Percentiles rank a stretch among this genome's conserved stretches.
Conservation (phyloP, 768 basidiomycete genomes). For the Lactarius sanguifluus region DNA sequence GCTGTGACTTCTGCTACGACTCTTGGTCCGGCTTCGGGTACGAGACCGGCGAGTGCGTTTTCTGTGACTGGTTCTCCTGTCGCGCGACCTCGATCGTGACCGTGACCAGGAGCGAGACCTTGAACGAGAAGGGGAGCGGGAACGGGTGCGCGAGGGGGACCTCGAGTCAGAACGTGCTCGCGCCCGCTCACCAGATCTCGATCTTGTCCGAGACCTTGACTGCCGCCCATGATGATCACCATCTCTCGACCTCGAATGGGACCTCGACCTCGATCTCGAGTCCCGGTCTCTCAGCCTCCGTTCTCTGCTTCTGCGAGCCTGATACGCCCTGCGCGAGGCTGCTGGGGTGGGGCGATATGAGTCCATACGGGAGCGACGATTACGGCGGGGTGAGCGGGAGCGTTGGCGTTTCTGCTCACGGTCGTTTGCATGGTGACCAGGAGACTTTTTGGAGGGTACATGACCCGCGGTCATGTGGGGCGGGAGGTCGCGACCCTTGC, state of each 20-base stretch:
- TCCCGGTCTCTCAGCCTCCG: slow-evolving; percentile 11
- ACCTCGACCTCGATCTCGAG: slow-evolving; percentile 26
- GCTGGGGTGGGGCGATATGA: slow-evolving; percentile 26
- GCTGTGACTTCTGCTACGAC: slow-evolving; percentile 34
- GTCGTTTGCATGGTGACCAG: slow-evolving; percentile 15
- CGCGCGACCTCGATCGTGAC: slow-evolving; percentile 29
- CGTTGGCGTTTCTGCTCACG: slow-evolving; percentile 22
- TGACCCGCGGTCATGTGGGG: slow-evolving; percentile 16
- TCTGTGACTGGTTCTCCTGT: slow-evolving; percentile 39
- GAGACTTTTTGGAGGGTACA: slow-evolving; percentile 15
- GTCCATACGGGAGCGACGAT: slow-evolving; percentile 26
- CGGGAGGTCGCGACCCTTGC: slow-evolving; percentile 22
- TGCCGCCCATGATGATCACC: slow-evolving; percentile 32
- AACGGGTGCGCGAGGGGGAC: slow-evolving; percentile 34
- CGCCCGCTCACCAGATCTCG: slow-evolving; percentile 23
- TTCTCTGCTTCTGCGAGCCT: slow-evolving; percentile 25
- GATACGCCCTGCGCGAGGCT: slow-evolving; percentile 23
- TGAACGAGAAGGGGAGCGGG: slow-evolving; percentile 24
- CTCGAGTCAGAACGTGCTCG: slow-evolving; percentile 24
- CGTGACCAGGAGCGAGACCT: slow-evolving; percentile 25
- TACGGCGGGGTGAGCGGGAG: slow-evolving; percentile 24
- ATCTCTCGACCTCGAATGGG: slow-evolving; percentile 37
- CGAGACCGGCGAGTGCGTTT: slow-evolving; percentile 44
- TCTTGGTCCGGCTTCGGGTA: slow-evolving; percentile 41
- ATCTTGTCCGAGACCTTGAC: slow-evolving; percentile 27